A percentile compares a stretch with the other conserved stretches of the same genome.
These are phyloP conservation scores for Hemisphaericaspora xylofermentans DNA, from an alignment of 1,139 yeast species.

Conservation along the genomic window DNA sequence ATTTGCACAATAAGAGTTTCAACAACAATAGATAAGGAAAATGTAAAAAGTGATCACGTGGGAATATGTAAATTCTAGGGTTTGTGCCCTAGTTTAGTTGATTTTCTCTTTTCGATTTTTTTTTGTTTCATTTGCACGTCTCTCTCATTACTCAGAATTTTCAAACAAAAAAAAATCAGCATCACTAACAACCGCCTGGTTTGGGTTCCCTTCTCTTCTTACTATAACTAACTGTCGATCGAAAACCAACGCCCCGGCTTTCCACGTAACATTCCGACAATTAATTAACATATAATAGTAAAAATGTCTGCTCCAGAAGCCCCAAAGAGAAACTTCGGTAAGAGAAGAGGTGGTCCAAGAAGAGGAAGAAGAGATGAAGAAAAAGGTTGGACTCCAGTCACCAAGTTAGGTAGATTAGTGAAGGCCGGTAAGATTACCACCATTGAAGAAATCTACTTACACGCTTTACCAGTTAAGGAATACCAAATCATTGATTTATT, in stretches of 20 bases:
- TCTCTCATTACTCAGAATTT: background rate
- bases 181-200: background rate
- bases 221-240: conserved; percentile 52
- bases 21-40: too few species aligned
- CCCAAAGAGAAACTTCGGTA: conserved; percentile 53
- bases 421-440: conserved; percentile 97
- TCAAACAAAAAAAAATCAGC: background rate
- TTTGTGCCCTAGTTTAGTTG: background rate
- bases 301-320: conserved; percentile 63
- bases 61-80: background rate
- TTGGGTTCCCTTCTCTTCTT: conserved; percentile 4
- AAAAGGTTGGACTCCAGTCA: conserved; percentile 99
- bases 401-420: conserved; percentile 99
- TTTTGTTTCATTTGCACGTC: conserved; percentile 1
- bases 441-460: conserved; percentile 98
- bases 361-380: conserved; percentile 84
- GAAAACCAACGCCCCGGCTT: conserved; percentile 92
- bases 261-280: conserved; percentile 88
- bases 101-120: background rate
- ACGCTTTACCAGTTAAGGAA: conserved; percentile 99
- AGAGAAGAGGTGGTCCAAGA: conserved; percentile 59
- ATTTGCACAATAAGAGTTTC: too few species aligned
- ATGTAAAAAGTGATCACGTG: too few species aligned
- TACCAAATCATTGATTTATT: conserved; percentile 97
- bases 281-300: conserved; percentile 14